Evolutionary conservation across 148 eudicot species (phyloP).

Genomic region (Selenicereus undatus): DNA sequence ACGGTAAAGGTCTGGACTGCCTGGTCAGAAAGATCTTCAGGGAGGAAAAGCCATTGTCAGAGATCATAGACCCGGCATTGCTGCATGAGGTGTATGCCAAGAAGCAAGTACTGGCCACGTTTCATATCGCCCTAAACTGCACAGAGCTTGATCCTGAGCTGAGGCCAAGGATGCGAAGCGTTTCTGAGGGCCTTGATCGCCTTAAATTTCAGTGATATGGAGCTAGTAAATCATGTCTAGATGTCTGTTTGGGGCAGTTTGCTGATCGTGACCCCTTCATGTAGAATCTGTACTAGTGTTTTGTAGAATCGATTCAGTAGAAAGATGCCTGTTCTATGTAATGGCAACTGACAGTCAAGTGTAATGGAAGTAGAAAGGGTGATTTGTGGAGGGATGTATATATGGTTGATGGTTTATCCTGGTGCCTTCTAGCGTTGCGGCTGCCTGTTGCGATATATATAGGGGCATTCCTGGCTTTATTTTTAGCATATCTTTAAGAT

Average conservation of each 20-base stretch:
- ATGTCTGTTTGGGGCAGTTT: constrained; percentile 12
- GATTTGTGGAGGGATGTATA: not conserved
- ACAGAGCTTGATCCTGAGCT: constrained; percentile 78
- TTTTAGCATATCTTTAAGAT: too few relatives aligned
- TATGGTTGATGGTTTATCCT: not conserved
- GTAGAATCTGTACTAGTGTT: constrained; percentile 19
- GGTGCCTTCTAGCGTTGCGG: not conserved
- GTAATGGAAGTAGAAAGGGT: not conserved
- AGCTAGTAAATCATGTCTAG: constrained; percentile 11
- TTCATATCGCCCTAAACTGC: constrained; percentile 81
- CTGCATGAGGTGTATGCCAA: constrained; percentile 77
- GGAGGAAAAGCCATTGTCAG: constrained; percentile 76
- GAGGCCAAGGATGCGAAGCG: constrained; percentile 79
- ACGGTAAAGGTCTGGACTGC: constrained; percentile 52
- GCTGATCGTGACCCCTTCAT: constrained; percentile 12
- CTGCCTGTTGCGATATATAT: not conserved
- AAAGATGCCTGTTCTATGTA: not conserved
- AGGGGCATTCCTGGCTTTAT: too few relatives aligned
- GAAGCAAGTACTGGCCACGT: constrained; percentile 78
- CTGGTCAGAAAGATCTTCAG: constrained; percentile 64
- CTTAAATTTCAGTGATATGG: constrained; percentile 44
- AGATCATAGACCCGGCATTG: constrained; percentile 73
- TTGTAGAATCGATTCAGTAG: not conserved
- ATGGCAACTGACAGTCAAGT: not conserved
- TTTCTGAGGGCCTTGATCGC: constrained; percentile 67